Evolutionary conservation across 345 rosid genomes (phyloP).

Genomic region (Citrus maxima): DNA sequence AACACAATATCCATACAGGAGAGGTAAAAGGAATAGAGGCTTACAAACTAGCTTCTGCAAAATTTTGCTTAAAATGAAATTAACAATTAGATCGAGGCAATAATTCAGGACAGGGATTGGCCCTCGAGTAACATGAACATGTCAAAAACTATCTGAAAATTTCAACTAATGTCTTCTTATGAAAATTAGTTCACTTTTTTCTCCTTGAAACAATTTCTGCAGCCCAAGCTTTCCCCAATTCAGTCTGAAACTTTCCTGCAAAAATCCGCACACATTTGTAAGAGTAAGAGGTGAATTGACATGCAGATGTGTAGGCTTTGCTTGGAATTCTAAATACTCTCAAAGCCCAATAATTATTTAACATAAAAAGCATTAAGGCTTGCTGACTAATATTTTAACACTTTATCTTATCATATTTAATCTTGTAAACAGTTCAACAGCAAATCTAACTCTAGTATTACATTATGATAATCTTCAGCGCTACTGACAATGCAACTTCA

Average conservation of each 20-base stretch:
- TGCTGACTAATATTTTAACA: neutral
- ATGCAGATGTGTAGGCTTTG: neutral
- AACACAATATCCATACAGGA: neutral
- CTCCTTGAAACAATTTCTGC: slow-evolving; percentile 73
- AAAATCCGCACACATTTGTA: neutral
- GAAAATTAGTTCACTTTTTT: slow-evolving; percentile 26
- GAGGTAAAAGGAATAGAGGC: no score
- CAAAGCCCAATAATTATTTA: no score
- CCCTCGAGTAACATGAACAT: neutral
- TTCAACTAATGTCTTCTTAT: neutral
- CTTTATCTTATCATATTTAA: neutral
- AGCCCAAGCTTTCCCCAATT: slow-evolving; percentile 90
- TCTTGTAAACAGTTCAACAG: neutral
- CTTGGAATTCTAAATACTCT: neutral
- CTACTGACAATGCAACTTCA: neutral
- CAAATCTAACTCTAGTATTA: neutral
- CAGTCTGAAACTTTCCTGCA: slow-evolving; percentile 87
- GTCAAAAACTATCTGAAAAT: neutral
- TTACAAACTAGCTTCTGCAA: neutral
- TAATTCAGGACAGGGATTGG: neutral
- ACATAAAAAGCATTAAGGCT: no score
- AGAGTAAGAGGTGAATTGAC: neutral
- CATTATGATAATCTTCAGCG: neutral
- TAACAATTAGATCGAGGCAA: neutral
- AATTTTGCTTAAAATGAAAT: neutral